Evolutionary conservation across 495 filamentous ascomycete genomes (phyloP), one percentile per base, ranked within the genome.

Genomic region (Penicillium bialowiezense): DNA sequence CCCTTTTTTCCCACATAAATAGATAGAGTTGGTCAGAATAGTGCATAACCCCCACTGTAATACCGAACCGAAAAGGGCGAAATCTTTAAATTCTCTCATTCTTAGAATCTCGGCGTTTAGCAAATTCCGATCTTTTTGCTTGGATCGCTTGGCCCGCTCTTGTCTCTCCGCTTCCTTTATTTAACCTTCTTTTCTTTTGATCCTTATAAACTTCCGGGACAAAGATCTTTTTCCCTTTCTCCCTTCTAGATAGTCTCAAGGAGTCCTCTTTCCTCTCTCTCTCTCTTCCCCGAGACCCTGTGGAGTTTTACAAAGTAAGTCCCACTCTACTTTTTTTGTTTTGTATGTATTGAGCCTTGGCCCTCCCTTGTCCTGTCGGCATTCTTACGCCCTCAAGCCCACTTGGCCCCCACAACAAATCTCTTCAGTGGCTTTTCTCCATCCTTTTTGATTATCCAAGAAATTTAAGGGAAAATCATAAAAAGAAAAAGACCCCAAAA

Each of bases 161-260:
- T 45, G 31, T 45, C 53, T 60, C 50, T 51, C 50, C 36, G 52
- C 49, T 52, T 60, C 54, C 52, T 45, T 63, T 64, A 60, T 63
- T 63, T 63, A 65, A 63, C 59, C 59, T 65, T 65, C 56, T 65
- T 65, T 59, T 49, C 56, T 48, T n/a, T 52, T 52, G 36, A 31
- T 32, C 49, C 44, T 50, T 46, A 50, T 34, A 50, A 49, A 29
- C n/a, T 52, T 53, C 48, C 34, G 38, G 55, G 37, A 46, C 29
- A 37, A 21, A 41, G 37, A 29, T 26, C 37, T 13, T 13, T 12
- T 26, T 51, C 35, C 33, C 32, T 40, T 20, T 43, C 31, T 52
- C 18, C 26, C 15, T 13, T 17, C 13, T 28, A 44, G 29, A 41
- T 28, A 32, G 1, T 41, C n/a, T 35, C n/a, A n/a, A n/a, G n/a